Evolutionary conservation across 2,329 filamentous ascomycete genomes (phyloP).

Genomic region (Pseudocercospora ulei): DNA sequence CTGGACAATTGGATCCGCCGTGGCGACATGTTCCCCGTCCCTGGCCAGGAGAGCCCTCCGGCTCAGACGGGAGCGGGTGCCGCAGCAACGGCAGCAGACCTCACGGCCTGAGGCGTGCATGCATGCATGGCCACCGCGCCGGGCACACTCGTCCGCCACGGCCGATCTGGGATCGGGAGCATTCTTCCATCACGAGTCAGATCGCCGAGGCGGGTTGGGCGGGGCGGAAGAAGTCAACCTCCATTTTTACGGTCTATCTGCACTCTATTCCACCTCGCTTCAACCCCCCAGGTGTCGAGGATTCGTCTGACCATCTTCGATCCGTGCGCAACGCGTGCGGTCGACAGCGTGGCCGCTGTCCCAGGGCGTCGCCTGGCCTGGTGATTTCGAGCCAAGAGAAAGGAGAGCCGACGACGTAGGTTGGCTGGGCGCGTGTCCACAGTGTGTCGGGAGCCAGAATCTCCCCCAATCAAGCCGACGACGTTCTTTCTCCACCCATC

Average conservation of each 20-base stretch:
- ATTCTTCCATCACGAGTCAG: too few species aligned
- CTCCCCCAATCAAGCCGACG: too few species aligned
- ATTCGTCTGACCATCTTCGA: conserved; percentile 7
- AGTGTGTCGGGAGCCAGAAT: too few species aligned
- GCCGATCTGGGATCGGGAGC: too few species aligned
- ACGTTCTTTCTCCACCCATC: too few species aligned
- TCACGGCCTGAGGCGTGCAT: conserved; percentile 1
- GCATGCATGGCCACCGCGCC: too few species aligned
- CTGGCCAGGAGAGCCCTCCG: conserved; percentile 4
- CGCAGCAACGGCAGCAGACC: not conserved
- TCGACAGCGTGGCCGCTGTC: not conserved
- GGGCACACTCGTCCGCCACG: too few species aligned
- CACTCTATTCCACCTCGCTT: conserved; percentile 3
- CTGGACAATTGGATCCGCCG: conserved; percentile 49
- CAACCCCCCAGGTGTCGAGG: conserved; percentile 3
- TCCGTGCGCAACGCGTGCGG: conserved; percentile 3
- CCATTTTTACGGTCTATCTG: conserved; percentile 3
- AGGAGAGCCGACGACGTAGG: not conserved
- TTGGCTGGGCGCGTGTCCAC: conserved; percentile 4
- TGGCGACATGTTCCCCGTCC: conserved; percentile 26
- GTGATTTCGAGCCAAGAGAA: not conserved
- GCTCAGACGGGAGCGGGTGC: not conserved
- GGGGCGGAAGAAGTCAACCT: too few species aligned
- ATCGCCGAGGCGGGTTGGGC: too few species aligned
- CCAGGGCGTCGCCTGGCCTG: not conserved